phyloP scores from a whole-genome alignment of 139 green algal species.

The Chlorella sp. region DNA sequence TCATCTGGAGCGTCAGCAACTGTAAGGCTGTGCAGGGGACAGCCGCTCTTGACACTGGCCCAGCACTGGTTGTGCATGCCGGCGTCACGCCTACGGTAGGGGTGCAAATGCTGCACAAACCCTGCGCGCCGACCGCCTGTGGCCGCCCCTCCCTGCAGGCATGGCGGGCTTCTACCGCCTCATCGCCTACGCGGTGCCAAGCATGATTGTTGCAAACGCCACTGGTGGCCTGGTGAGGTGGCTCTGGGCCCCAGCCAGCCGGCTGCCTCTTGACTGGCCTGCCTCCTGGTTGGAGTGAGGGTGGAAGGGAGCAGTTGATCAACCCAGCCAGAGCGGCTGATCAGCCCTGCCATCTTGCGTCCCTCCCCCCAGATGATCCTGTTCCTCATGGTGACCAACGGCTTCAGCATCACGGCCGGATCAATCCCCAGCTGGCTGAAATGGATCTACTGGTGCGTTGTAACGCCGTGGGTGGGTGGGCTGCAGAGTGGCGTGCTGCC shows the following conservation, averaged over 20 bases:
- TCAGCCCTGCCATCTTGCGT: conserved; percentile 4
- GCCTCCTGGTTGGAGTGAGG: too few species aligned
- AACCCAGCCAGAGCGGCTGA: too few species aligned
- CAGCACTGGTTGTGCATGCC: too few species aligned
- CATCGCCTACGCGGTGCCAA: conserved; percentile 45
- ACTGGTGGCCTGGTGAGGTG: conserved; percentile 6
- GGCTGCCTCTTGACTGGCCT: not conserved
- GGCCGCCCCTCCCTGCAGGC: not conserved
- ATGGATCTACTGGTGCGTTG: conserved; percentile 29
- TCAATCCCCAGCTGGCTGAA: conserved; percentile 47
- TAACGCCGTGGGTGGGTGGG: not conserved
- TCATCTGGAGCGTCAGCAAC: conserved; percentile 32
- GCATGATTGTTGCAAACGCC: conserved; percentile 51
- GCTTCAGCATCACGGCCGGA: conserved; percentile 64
- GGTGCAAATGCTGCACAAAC: too few species aligned
- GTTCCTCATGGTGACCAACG: conserved; percentile 71
- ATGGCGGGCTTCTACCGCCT: conserved; percentile 64
- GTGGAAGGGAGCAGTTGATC: too few species aligned
- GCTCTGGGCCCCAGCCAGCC: not conserved
- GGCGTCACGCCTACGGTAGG: too few species aligned
- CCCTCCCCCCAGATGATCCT: conserved; percentile 25
- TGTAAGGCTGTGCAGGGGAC: not conserved
- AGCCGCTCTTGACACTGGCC: too few species aligned
- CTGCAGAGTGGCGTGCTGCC: not conserved
- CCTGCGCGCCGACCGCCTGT: too few species aligned